A percentile compares a stretch with the other conserved stretches of the same genome.
Conservation (phyloP, 371 early-diverging fungal species). For the Saksenaea oblongispora region DNA sequence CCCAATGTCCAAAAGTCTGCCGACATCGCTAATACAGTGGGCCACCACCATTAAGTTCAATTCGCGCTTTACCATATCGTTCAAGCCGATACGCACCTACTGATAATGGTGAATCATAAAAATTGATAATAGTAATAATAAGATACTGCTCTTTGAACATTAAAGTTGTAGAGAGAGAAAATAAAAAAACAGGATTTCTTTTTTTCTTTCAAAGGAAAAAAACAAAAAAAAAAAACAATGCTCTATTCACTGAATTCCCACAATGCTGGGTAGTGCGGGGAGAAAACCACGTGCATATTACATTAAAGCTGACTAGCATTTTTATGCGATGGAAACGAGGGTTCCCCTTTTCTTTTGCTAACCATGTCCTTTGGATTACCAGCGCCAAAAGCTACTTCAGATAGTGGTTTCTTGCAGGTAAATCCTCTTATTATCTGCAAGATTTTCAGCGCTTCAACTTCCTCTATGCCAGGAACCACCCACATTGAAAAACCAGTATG, state of each 20-base stretch:
- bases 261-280: too few relatives aligned
- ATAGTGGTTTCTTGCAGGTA: conserved; percentile 42
- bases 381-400: conserved; percentile 29
- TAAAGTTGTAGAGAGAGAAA: neutral
- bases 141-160: neutral
- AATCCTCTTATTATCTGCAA: neutral
- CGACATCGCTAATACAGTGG: too few relatives aligned
- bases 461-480: conserved; percentile 45
- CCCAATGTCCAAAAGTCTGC: too few relatives aligned
- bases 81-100: too few relatives aligned
- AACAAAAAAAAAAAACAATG: too few relatives aligned
- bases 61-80: too few relatives aligned
- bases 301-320: neutral
- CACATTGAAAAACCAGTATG: conserved; percentile 52
- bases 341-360: neutral
- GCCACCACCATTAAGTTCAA: too few relatives aligned
- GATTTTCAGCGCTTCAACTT: too few relatives aligned
- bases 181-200: neutral
- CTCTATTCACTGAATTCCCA: too few relatives aligned
- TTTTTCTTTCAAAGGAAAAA: too few relatives aligned
- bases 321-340: neutral
- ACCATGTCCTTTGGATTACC: conserved; percentile 1
- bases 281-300: neutral
- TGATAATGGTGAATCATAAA: too few relatives aligned
- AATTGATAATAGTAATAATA: too few relatives aligned